These are phyloP conservation scores for Ogataea pini DNA, from an alignment of 805 yeast species.

Conservation along the genomic window DNA sequence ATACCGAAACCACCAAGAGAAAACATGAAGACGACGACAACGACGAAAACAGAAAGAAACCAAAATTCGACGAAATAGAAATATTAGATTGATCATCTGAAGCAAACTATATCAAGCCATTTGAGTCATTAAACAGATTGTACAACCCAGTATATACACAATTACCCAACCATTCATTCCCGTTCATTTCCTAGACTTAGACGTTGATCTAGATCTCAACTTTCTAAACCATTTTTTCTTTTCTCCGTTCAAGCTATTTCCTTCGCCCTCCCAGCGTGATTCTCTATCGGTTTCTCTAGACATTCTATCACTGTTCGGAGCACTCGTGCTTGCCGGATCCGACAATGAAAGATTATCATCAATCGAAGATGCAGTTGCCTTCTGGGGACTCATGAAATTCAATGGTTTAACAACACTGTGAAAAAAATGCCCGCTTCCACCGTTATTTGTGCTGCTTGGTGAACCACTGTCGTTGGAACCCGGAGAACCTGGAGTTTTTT, in stretches of 20 bases:
- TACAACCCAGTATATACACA: slow-evolving; percentile 1
- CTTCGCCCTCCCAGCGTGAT: slow-evolving; percentile 32
- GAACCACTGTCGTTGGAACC: slow-evolving; percentile 6
- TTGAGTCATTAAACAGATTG: neutral
- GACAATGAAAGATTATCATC: slow-evolving; percentile 15
- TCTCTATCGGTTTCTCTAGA: slow-evolving; percentile 30
- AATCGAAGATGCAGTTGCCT: slow-evolving; percentile 13
- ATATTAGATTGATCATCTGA: slow-evolving; percentile 4
- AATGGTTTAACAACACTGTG: slow-evolving; percentile 20
- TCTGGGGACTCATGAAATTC: slow-evolving; percentile 19
- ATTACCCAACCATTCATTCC: neutral
- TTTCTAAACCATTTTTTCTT: slow-evolving; percentile 47
- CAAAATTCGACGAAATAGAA: slow-evolving; percentile 13
- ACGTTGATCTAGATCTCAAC: slow-evolving; percentile 36
- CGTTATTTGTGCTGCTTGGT: slow-evolving; percentile 2
- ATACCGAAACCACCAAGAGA: slow-evolving; percentile 14
- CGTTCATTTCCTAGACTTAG: slow-evolving; percentile 22
- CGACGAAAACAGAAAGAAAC: slow-evolving; percentile 16
- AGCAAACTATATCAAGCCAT: neutral
- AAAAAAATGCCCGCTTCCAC: slow-evolving; percentile 5
- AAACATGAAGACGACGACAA: slow-evolving; percentile 21
- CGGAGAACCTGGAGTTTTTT: slow-evolving; percentile 6
- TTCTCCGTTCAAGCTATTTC: slow-evolving; percentile 14
- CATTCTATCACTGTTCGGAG: slow-evolving; percentile 7
- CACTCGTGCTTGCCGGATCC: slow-evolving; percentile 7